These are phyloP conservation scores for Sphaerobolus stellatus DNA, from an alignment of 1,284 basidiomycete genomes.

Conservation along the genomic window DNA sequence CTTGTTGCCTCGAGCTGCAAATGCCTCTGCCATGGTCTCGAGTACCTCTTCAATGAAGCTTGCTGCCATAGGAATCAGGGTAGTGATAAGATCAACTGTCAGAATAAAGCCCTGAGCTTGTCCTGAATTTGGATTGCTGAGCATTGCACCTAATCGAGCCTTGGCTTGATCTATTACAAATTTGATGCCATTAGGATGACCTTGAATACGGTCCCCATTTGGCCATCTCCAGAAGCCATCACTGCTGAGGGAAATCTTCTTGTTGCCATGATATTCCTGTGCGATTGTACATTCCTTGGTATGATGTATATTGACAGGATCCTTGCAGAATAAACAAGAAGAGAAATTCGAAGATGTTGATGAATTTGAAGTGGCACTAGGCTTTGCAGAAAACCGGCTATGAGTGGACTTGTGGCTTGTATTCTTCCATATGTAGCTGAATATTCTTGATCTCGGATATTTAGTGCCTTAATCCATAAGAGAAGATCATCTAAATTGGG, in stretches of 20 bases:
- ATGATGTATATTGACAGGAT: neutral
- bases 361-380: too few species aligned
- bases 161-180: neutral
- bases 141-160: neutral
- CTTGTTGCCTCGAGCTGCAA: neutral
- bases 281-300: neutral
- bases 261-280: neutral
- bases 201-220: neutral
- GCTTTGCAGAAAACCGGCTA: too few species aligned
- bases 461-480: neutral
- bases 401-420: too few species aligned
- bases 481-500: neutral
- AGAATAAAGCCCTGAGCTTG: neutral
- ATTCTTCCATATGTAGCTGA: neutral
- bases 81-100: neutral
- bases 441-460: neutral
- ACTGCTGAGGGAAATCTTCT: neutral
- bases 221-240: neutral
- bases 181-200: neutral
- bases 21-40: neutral
- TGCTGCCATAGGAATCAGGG: neutral
- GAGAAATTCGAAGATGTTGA: too few species aligned
- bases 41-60: neutral
- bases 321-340: neutral
- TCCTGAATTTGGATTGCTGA: neutral